phyloP scores from a whole-genome alignment of 768 basidiomycete genomes.

The Auricularia heimuer region DNA sequence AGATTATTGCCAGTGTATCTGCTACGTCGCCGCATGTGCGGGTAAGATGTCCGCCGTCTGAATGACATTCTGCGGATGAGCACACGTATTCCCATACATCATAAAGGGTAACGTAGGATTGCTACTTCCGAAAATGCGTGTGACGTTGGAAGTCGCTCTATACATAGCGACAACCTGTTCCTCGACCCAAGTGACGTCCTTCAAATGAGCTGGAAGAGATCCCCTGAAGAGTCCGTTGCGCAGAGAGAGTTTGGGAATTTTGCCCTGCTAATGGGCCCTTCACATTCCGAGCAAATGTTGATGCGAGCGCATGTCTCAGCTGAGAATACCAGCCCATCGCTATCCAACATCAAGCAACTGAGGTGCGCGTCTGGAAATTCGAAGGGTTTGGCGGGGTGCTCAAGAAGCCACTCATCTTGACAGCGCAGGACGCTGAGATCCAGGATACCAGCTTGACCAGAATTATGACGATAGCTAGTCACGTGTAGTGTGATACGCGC shows the following conservation, averaged over 20 bases:
- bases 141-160: slow-evolving; percentile 19
- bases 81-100: slow-evolving; percentile 27
- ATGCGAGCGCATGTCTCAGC: not conserved
- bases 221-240: slow-evolving; percentile 18
- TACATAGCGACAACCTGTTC: slow-evolving; percentile 23
- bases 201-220: slow-evolving; percentile 14
- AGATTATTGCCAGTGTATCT: slow-evolving; percentile 19
- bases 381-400: not conserved
- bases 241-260: slow-evolving; percentile 14
- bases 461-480: too few relatives aligned
- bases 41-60: slow-evolving; percentile 21
- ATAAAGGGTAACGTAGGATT: slow-evolving; percentile 16
- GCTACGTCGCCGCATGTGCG: slow-evolving; percentile 18
- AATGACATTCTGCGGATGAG: slow-evolving; percentile 24
- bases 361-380: not conserved
- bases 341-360: not conserved
- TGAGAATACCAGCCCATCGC: not conserved
- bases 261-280: not conserved
- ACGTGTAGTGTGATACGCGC: too few relatives aligned
- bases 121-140: slow-evolving; percentile 17
- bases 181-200: slow-evolving; percentile 21
- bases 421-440: not conserved
- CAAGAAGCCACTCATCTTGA: not conserved
- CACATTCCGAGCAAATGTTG: slow-evolving; percentile 1
- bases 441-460: too few relatives aligned